Percentiles rank a stretch among this genome's conserved stretches.
phyloP scores from a whole-genome alignment of 768 basidiomycete genomes.

The Termitomyces sp. region DNA sequence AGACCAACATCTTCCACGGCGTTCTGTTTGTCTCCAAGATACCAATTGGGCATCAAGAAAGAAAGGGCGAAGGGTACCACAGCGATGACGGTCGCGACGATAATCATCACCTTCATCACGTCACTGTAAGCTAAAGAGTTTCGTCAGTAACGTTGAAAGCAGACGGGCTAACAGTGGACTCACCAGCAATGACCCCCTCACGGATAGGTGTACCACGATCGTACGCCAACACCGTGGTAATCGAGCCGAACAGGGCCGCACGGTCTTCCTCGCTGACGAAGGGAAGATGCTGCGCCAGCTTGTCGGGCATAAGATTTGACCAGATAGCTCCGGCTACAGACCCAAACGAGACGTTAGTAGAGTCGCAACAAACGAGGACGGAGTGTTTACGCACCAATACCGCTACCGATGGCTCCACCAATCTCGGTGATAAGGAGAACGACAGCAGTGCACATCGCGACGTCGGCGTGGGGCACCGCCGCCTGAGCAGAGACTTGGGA shows the following conservation, averaged over 20 bases:
- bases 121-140: slow-evolving; percentile 40
- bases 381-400: slow-evolving; percentile 37
- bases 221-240: slow-evolving; percentile 42
- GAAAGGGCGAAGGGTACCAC: slow-evolving; percentile 55
- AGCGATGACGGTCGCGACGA: slow-evolving; percentile 46
- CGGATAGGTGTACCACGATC: slow-evolving; percentile 53
- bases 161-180: slow-evolving; percentile 15
- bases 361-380: slow-evolving; percentile 4
- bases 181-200: slow-evolving; percentile 55
- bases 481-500: slow-evolving; percentile 62
- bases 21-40: slow-evolving; percentile 68
- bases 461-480: slow-evolving; percentile 56
- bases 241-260: slow-evolving; percentile 47
- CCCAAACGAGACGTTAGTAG: not conserved
- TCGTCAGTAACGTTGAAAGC: not conserved
- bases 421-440: slow-evolving; percentile 67
- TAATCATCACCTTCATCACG: slow-evolving; percentile 52
- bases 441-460: slow-evolving; percentile 62
- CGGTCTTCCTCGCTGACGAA: slow-evolving; percentile 36
- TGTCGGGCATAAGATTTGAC: slow-evolving; percentile 60
- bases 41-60: slow-evolving; percentile 59
- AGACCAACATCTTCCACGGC: slow-evolving; percentile 48
- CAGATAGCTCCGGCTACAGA: slow-evolving; percentile 55
- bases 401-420: slow-evolving; percentile 61
- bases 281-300: slow-evolving; percentile 52